A percentile compares a stretch with the other conserved stretches of the same genome.
phyloP scores from a whole-genome alignment of 1,284 basidiomycete genomes.

The Schizopora paradoxa region DNA sequence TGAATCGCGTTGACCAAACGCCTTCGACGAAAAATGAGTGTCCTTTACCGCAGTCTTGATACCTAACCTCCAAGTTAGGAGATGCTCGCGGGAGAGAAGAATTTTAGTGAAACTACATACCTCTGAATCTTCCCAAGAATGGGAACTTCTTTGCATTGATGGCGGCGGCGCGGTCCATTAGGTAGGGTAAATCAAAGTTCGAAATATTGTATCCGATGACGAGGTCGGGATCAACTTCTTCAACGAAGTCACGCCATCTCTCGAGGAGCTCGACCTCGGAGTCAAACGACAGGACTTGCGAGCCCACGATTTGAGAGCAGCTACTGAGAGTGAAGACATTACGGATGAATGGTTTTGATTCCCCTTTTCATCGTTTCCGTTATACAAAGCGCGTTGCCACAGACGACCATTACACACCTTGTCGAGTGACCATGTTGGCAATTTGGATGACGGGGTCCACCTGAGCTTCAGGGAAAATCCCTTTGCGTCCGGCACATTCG shows the following conservation, averaged over 20 bases:
- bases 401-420: conserved; percentile 54
- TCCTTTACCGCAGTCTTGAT: conserved; percentile 76
- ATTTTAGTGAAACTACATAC: conserved; percentile 48
- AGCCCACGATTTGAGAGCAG: conserved; percentile 90
- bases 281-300: conserved; percentile 84
- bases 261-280: conserved; percentile 71
- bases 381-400: not conserved
- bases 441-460: conserved; percentile 94
- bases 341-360: conserved; percentile 85
- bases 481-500: conserved; percentile 93
- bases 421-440: conserved; percentile 94
- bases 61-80: conserved; percentile 38
- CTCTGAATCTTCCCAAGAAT: conserved; percentile 71
- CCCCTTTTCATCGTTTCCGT: conserved; percentile 46
- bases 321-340: conserved; percentile 95
- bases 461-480: conserved; percentile 88
- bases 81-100: not conserved
- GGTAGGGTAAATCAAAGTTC: conserved; percentile 91
- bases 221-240: conserved; percentile 86
- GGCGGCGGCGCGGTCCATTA: conserved; percentile 83
- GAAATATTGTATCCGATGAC: conserved; percentile 92
- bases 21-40: conserved; percentile 94
- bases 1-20: conserved; percentile 91
- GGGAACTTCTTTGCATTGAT: conserved; percentile 72
- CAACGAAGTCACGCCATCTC: conserved; percentile 82